Percentiles rank a stretch among this genome's conserved stretches.
Evolutionary conservation across 257 asterid species (phyloP).

Genomic region (Solanum ahanhuiri): DNA sequence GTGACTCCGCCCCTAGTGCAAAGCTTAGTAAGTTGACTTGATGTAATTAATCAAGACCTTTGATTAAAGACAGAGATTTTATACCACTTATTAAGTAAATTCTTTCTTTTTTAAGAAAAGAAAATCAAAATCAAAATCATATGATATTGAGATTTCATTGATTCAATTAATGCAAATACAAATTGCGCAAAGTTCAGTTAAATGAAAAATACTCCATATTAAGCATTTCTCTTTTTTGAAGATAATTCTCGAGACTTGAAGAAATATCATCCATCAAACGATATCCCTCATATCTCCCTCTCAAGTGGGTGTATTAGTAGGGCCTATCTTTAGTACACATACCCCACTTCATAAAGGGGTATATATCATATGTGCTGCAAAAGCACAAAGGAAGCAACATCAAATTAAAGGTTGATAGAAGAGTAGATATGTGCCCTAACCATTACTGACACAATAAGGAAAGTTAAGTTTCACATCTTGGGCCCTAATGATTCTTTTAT

Average conservation of each 20-base stretch:
- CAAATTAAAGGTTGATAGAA: background rate
- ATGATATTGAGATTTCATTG: background rate
- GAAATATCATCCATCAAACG: background rate
- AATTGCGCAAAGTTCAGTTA: background rate
- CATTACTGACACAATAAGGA: constrained; percentile 4
- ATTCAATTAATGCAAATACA: background rate
- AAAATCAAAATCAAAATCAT: background rate
- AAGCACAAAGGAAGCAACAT: background rate
- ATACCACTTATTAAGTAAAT: background rate
- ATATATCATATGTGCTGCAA: background rate
- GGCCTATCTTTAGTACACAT: background rate
- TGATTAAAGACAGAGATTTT: background rate
- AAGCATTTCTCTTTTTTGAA: background rate
- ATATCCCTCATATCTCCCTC: background rate
- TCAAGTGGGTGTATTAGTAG: background rate
- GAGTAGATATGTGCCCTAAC: constrained; percentile 2
- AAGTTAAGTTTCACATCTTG: constrained; percentile 6
- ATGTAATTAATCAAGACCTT: background rate
- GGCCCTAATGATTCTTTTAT: constrained; percentile 6
- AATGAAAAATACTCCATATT: background rate
- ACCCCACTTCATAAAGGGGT: background rate
- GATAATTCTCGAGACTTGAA: background rate
- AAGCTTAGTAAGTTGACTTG: background rate
- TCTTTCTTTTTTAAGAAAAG: no score
- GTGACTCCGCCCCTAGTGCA: background rate